Percentiles rank a stretch among this genome's conserved stretches.
phyloP scores from a whole-genome alignment of 306 rosid species.

The Casuarina equisetifolia region DNA sequence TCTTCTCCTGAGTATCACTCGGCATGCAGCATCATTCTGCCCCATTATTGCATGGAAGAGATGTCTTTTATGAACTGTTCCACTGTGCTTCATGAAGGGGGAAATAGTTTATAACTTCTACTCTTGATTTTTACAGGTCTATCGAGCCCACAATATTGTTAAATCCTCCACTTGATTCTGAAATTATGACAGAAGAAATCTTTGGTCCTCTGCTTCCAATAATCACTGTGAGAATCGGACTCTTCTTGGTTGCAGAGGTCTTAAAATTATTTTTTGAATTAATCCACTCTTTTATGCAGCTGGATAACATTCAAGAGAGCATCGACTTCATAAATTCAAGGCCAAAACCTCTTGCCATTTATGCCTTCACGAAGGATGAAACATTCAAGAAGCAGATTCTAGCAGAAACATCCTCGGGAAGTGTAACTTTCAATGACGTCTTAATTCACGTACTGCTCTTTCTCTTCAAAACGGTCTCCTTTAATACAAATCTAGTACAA shows the following conservation, averaged over 20 bases:
- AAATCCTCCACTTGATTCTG: slow-evolving; percentile 77
- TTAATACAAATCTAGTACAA: background rate
- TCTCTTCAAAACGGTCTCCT: background rate
- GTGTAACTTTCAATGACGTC: slow-evolving; percentile 73
- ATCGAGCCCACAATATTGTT: slow-evolving; percentile 86
- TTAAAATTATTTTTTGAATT: slow-evolving; percentile 14
- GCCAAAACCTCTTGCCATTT: slow-evolving; percentile 83
- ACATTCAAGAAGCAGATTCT: slow-evolving; percentile 53
- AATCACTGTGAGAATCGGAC: slow-evolving; percentile 67
- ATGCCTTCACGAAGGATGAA: slow-evolving; percentile 77
- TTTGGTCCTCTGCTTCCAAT: slow-evolving; percentile 91
- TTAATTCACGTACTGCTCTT: slow-evolving; percentile 63
- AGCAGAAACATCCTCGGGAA: slow-evolving; percentile 86
- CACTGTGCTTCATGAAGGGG: too few species aligned
- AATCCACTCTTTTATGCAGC: slow-evolving; percentile 36
- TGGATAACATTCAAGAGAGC: slow-evolving; percentile 70
- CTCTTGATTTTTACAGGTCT: slow-evolving; percentile 48
- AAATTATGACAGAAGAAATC: slow-evolving; percentile 80
- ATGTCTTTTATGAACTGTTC: background rate
- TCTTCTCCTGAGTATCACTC: slow-evolving; percentile 3
- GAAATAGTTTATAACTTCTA: background rate
- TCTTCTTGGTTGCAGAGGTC: background rate
- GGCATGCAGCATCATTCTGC: background rate
- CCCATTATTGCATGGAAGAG: background rate
- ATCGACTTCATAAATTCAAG: slow-evolving; percentile 65